Base-by-base conservation (phyloP, 306 rosid genomes). In the Hippophae gyantsensis region DNA sequence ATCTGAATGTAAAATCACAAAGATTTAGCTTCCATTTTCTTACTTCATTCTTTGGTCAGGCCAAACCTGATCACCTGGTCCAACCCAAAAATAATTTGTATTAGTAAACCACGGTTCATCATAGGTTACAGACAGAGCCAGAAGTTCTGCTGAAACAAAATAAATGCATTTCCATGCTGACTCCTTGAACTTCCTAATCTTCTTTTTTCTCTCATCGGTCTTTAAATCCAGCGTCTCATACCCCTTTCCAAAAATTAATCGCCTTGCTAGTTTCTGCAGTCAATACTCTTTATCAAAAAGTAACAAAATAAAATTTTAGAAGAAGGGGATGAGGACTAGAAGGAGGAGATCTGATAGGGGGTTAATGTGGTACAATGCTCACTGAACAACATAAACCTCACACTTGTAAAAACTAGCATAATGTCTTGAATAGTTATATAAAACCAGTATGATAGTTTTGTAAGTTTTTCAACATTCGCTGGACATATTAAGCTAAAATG, bases 91-190 rank as follows among this genome's bases (percentile, higher is more conserved):
- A 58, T 69, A 59, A 66, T 45, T 78, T 65, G 98, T 85, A 63
- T 79, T 59, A 44, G 86, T 73, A 70, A 85, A 85, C 99, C 99
- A 88, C 71, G 95, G 90, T 77, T 88, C 98, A 7, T 78, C 62
- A 61, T 73, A 82, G 60, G 95, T 92, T 55, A 85, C 95, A 48
- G 67, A 70, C 61, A 92, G 72, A 52, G 83, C 95, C 56, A 92
- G 65, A 62, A 88, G 9, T 84, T 87, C 98, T 3, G 98, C 95
- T 1, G 96, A 81, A 54, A 87, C 77, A 81, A 64, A 92, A 78
- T 87, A 92, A 65, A 87, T 47, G 60, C 73, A 85, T 78, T 92
- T 92, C 98, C 98, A 92, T 13, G 98, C 98, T 25, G 98, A 92
- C 74, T 92, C 98, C 78, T 85, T 87, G 67, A 92, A 87, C 65